Evolutionary conservation across 441 rosid species (phyloP).

Genomic region (Croton laevigatus): DNA sequence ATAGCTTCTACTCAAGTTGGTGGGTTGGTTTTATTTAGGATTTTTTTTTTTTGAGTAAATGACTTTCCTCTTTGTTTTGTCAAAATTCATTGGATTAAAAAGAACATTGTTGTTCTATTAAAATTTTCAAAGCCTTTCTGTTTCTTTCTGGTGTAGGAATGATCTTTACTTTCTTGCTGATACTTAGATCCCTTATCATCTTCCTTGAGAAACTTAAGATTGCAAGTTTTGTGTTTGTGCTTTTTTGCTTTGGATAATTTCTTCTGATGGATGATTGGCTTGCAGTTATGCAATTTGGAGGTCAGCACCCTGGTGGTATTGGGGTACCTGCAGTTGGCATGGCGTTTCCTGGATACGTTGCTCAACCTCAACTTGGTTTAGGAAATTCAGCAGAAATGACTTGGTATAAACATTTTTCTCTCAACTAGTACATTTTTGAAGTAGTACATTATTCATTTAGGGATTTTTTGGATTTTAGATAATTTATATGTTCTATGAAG

Average conservation of each 20-base stretch:
- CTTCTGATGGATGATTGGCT: constrained; percentile 14
- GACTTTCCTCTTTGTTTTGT: not conserved
- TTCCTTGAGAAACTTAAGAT: constrained; percentile 1
- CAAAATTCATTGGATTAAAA: too few species aligned
- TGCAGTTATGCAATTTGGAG: constrained; percentile 85
- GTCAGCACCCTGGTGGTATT: constrained; percentile 85
- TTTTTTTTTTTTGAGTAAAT: not conserved
- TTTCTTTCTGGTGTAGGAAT: not conserved
- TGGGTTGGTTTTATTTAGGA: not conserved
- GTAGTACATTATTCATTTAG: not conserved
- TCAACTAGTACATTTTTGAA: not conserved
- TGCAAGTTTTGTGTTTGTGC: not conserved
- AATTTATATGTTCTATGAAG: not conserved
- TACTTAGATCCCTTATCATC: not conserved
- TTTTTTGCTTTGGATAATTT: not conserved
- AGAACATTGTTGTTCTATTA: too few species aligned
- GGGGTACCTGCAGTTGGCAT: constrained; percentile 94
- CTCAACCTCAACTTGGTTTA: constrained; percentile 77
- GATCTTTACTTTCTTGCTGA: not conserved
- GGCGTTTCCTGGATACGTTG: constrained; percentile 98
- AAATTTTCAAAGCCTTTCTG: not conserved
- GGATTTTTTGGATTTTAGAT: constrained; percentile 5
- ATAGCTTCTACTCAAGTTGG: not conserved
- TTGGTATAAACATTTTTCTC: constrained; percentile 49
- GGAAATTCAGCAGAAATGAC: constrained; percentile 96